A percentile compares a stretch with the other conserved stretches of the same genome.
phyloP scores from a whole-genome alignment of 2,329 filamentous ascomycete species.

The Hypocreales sp. region DNA sequence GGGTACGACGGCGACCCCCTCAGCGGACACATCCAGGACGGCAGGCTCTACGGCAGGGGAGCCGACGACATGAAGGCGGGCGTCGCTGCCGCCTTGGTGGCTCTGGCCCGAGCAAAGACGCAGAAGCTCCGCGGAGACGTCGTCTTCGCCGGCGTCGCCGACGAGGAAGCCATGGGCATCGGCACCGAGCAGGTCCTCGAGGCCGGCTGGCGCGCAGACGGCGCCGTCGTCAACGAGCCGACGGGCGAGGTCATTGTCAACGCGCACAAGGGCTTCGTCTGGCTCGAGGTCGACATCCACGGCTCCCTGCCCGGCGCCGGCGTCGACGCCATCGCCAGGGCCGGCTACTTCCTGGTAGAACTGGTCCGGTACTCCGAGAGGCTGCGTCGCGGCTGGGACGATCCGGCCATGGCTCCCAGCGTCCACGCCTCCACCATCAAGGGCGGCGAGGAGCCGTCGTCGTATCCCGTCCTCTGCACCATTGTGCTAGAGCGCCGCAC shows the following conservation, averaged over 20 bases:
- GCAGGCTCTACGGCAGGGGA: slow-evolving; percentile 28
- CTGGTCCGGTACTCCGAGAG: slow-evolving; percentile 24
- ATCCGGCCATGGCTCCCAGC: slow-evolving; percentile 19
- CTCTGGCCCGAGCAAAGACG: slow-evolving; percentile 21
- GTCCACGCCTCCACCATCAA: slow-evolving; percentile 31
- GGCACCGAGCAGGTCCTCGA: slow-evolving; percentile 33
- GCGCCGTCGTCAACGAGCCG: slow-evolving; percentile 32
- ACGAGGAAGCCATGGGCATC: slow-evolving; percentile 34
- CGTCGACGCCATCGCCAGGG: slow-evolving; percentile 31
- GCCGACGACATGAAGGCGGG: slow-evolving; percentile 36
- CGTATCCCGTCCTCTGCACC: slow-evolving; percentile 32
- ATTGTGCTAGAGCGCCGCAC: slow-evolving; percentile 33
- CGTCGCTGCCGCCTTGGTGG: slow-evolving; percentile 27
- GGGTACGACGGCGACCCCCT: slow-evolving; percentile 31
- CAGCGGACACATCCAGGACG: slow-evolving; percentile 22
- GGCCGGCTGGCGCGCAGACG: slow-evolving; percentile 37
- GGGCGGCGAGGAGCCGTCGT: slow-evolving; percentile 35
- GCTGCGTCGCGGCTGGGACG: slow-evolving; percentile 13
- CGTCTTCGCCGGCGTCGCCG: slow-evolving; percentile 35
- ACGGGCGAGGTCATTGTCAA: slow-evolving; percentile 24
- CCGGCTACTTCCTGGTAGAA: slow-evolving; percentile 29
- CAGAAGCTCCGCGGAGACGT: slow-evolving; percentile 29
- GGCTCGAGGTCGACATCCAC: slow-evolving; percentile 24
- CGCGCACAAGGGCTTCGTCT: slow-evolving; percentile 35
- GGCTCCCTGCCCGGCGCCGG: slow-evolving; percentile 27